phyloP scores from a whole-genome alignment of 768 basidiomycete genomes.

The Pleurotus pulmonarius region DNA sequence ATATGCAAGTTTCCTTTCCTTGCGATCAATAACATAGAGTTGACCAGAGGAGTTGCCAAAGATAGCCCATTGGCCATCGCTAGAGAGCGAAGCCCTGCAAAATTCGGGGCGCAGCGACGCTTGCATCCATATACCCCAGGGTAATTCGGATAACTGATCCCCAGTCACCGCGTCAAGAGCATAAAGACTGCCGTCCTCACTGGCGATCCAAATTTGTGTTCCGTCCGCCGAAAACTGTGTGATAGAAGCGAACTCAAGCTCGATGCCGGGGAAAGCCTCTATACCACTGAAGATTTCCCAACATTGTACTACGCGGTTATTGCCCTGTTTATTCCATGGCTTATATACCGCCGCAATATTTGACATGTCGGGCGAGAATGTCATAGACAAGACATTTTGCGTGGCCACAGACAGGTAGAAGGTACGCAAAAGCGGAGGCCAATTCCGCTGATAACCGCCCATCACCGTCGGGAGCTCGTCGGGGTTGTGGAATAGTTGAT shows the following conservation, averaged over 20 bases:
- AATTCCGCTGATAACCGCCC: background rate
- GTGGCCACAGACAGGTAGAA: background rate
- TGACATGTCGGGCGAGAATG: background rate
- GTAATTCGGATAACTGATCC: background rate
- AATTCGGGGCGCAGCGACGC: no score
- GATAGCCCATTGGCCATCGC: no score
- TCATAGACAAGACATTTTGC: slow-evolving; percentile 1
- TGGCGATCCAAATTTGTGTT: background rate
- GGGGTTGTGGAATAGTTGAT: background rate
- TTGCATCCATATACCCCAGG: background rate
- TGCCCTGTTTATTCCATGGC: background rate
- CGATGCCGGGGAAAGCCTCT: background rate
- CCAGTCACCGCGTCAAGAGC: background rate
- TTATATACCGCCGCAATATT: background rate
- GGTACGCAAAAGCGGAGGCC: slow-evolving; percentile 1
- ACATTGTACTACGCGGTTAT: background rate
- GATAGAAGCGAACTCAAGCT: background rate
- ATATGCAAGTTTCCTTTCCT: no score
- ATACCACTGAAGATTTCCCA: slow-evolving; percentile 3
- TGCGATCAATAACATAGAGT: no score
- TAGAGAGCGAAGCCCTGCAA: no score
- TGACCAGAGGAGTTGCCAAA: no score
- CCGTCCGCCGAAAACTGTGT: background rate
- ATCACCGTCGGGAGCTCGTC: background rate
- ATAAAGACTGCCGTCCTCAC: background rate